These are phyloP conservation scores for Avena atlantica DNA, from an alignment of 176 grass and related monocot genomes.

Conservation along the genomic window DNA sequence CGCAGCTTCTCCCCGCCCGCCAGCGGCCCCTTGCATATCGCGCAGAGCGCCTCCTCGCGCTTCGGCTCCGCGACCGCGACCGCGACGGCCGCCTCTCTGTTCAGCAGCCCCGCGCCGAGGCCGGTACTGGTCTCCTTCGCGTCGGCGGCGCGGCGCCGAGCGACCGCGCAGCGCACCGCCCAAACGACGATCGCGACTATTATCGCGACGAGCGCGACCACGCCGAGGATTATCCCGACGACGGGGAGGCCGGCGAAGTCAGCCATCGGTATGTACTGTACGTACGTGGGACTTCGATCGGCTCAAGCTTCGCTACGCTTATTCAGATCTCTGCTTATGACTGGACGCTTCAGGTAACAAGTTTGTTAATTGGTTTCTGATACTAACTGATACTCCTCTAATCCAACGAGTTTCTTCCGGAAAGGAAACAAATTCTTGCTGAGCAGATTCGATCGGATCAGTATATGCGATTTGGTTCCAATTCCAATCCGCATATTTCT, in stretches of 20 bases:
- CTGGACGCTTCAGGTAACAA: neutral
- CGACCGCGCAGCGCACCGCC: neutral
- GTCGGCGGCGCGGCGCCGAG: neutral
- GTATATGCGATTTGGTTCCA: neutral
- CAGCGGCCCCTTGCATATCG: slow-evolving; percentile 44
- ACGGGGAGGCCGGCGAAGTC: neutral
- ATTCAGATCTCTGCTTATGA: neutral
- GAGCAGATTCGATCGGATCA: neutral
- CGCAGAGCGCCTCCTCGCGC: slow-evolving; percentile 25
- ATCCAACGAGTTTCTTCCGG: neutral
- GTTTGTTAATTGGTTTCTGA: neutral
- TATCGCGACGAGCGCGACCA: neutral
- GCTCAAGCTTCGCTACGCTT: too few species aligned
- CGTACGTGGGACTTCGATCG: neutral
- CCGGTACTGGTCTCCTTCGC: too few species aligned
- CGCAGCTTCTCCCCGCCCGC: neutral
- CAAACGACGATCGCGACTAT: neutral
- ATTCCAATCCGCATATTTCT: neutral
- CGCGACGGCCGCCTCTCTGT: neutral
- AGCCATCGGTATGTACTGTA: neutral
- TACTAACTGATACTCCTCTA: neutral
- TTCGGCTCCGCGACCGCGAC: too few species aligned
- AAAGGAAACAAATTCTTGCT: neutral
- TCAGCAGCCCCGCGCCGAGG: neutral
- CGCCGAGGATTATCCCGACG: neutral